Conservation (phyloP, 805 yeast species). For the Wilhelminamyces savonicus region DNA sequence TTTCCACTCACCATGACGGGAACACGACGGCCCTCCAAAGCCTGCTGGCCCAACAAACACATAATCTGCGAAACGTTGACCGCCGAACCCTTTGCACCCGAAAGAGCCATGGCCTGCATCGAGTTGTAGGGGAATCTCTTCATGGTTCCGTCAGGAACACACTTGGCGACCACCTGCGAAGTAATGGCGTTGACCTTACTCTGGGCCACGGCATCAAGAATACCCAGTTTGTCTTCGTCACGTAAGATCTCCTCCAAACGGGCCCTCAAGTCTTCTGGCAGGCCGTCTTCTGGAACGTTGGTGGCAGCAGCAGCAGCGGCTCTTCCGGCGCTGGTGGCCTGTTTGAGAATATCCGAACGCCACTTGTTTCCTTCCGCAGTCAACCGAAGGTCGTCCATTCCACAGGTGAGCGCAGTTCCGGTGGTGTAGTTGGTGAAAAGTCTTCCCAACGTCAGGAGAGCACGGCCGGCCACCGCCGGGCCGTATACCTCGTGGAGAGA, state of each 20-base stretch:
- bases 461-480: constrained; percentile 80
- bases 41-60: constrained; percentile 99
- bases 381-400: constrained; percentile 97
- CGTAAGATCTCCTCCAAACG: constrained; percentile 92
- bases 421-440: constrained; percentile 90
- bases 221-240: constrained; percentile 87
- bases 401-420: constrained; percentile 94
- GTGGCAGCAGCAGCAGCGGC: constrained; percentile 94
- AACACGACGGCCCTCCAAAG: constrained; percentile 97
- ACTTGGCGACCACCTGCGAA: constrained; percentile 86
- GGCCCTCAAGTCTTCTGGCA: constrained; percentile 48
- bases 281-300: constrained; percentile 66
- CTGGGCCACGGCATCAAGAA: constrained; percentile 92
- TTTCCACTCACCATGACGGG: constrained; percentile 99
- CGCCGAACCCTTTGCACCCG: constrained; percentile 98
- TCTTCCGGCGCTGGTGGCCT: constrained; percentile 78
- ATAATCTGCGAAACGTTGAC: constrained; percentile 98
- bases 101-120: constrained; percentile 98
- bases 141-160: constrained; percentile 96
- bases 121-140: constrained; percentile 92
- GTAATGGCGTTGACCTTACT: constrained; percentile 88
- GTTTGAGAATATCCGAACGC: constrained; percentile 77
- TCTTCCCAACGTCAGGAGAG: constrained; percentile 89
- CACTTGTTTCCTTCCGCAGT: constrained; percentile 86
- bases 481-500: constrained; percentile 96